Evolutionary conservation across 2,329 filamentous ascomycete genomes (phyloP).

Genomic region (Rhynchosporium secalis): DNA sequence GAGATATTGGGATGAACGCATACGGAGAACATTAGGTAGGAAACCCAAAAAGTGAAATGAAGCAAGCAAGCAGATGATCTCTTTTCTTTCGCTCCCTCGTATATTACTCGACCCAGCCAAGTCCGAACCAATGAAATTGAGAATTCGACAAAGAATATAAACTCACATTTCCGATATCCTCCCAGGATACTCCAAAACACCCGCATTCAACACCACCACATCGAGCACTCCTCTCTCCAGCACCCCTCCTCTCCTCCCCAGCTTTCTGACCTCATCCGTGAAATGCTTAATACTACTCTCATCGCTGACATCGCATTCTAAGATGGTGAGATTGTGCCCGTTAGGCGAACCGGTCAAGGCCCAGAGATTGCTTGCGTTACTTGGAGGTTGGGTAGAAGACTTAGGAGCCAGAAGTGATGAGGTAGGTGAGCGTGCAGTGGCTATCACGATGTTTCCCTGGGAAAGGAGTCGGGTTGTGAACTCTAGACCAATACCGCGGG

Average conservation of each 20-base stretch:
- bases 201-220: constrained; percentile 57
- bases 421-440: constrained; percentile 45
- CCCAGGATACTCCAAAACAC: constrained; percentile 56
- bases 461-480: constrained; percentile 44
- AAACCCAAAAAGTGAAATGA: too few relatives aligned
- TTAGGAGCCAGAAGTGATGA: background rate
- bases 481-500: constrained; percentile 48
- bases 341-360: constrained; percentile 45
- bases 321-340: constrained; percentile 27
- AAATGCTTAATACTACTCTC: constrained; percentile 49
- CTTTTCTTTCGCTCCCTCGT: too few relatives aligned
- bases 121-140: too few relatives aligned
- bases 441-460: constrained; percentile 47
- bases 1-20: too few relatives aligned
- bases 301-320: constrained; percentile 53
- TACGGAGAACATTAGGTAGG: too few relatives aligned
- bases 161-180: constrained; percentile 43
- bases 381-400: constrained; percentile 10
- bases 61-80: too few relatives aligned
- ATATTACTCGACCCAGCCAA: too few relatives aligned
- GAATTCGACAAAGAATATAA: background rate
- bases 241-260: constrained; percentile 20
- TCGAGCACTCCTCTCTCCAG: constrained; percentile 40
- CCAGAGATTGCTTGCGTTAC: constrained; percentile 42
- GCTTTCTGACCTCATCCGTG: constrained; percentile 21